These are phyloP conservation scores for Penicillium hesseltinei DNA, from an alignment of 2,329 filamentous ascomycete species.

Conservation along the genomic window DNA sequence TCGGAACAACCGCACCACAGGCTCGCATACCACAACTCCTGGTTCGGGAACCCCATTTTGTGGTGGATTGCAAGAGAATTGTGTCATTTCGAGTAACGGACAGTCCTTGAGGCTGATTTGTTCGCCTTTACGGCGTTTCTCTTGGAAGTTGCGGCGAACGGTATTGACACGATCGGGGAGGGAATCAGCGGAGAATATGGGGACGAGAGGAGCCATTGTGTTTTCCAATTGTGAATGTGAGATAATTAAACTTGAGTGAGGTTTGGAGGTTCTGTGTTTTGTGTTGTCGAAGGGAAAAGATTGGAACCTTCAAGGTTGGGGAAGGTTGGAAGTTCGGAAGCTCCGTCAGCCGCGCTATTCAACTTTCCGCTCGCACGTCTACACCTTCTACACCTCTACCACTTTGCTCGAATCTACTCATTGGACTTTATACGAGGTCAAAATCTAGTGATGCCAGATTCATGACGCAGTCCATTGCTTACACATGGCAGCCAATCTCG, in stretches of 20 bases:
- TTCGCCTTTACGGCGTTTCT: constrained; percentile 53
- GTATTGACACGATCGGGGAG: constrained; percentile 54
- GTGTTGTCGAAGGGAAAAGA: not conserved
- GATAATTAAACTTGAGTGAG: not conserved
- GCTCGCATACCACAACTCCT: constrained; percentile 52
- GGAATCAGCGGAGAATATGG: constrained; percentile 52
- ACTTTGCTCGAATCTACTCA: not conserved
- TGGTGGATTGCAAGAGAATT: constrained; percentile 61
- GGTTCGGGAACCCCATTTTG: constrained; percentile 42
- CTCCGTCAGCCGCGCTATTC: constrained; percentile 2
- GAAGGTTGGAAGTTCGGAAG: constrained; percentile 5
- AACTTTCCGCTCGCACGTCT: not conserved
- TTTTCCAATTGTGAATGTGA: not conserved
- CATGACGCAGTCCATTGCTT: constrained; percentile 31
- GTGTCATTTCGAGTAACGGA: constrained; percentile 58
- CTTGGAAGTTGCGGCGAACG: constrained; percentile 43
- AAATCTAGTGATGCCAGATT: constrained; percentile 47
- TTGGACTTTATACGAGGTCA: not conserved
- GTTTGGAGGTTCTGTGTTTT: not conserved
- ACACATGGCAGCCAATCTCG: constrained; percentile 47
- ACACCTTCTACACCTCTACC: not conserved
- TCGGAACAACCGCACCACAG: constrained; percentile 59
- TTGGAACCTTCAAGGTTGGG: not conserved
- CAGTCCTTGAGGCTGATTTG: constrained; percentile 55
- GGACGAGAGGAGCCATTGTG: constrained; percentile 56